Percentiles rank a stretch among this genome's conserved stretches.
Conservation (phyloP, 495 filamentous ascomycete species). For the Haplographium delicatum region DNA sequence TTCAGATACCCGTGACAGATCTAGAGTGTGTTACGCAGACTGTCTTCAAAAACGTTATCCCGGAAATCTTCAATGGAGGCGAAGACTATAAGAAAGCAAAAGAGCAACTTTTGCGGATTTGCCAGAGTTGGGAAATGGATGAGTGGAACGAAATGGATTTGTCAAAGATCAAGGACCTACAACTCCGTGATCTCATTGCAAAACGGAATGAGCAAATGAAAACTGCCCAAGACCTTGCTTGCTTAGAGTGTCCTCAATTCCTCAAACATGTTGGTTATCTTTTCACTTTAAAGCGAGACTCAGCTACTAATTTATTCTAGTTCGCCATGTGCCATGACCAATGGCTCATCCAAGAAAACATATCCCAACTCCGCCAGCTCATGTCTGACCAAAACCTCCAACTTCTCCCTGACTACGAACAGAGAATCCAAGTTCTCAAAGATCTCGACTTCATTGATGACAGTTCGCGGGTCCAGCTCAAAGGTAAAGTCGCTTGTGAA, state of each 20-base stretch:
- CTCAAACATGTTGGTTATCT: slow-evolving; percentile 67
- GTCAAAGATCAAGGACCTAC: slow-evolving; percentile 69
- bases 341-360: slow-evolving; percentile 89
- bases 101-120: slow-evolving; percentile 58
- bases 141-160: slow-evolving; percentile 88
- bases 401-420: slow-evolving; percentile 95
- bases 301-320: slow-evolving; percentile 28
- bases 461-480: slow-evolving; percentile 77
- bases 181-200: slow-evolving; percentile 66
- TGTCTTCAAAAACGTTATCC: slow-evolving; percentile 55
- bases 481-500: slow-evolving; percentile 98
- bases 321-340: slow-evolving; percentile 93
- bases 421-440: slow-evolving; percentile 84
- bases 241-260: slow-evolving; percentile 67
- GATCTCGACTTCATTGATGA: slow-evolving; percentile 88
- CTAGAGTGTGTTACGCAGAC: slow-evolving; percentile 78
- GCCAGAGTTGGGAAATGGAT: slow-evolving; percentile 60
- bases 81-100: slow-evolving; percentile 40
- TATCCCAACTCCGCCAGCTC: slow-evolving; percentile 71
- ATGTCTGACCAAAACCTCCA: slow-evolving; percentile 97
- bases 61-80: slow-evolving; percentile 44
- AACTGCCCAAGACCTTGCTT: slow-evolving; percentile 51
- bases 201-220: slow-evolving; percentile 57
- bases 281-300: background rate
- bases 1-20: slow-evolving; percentile 63